Evolutionary conservation across 1,284 basidiomycete genomes (phyloP).

Genomic region (Tylopilus sp.): DNA sequence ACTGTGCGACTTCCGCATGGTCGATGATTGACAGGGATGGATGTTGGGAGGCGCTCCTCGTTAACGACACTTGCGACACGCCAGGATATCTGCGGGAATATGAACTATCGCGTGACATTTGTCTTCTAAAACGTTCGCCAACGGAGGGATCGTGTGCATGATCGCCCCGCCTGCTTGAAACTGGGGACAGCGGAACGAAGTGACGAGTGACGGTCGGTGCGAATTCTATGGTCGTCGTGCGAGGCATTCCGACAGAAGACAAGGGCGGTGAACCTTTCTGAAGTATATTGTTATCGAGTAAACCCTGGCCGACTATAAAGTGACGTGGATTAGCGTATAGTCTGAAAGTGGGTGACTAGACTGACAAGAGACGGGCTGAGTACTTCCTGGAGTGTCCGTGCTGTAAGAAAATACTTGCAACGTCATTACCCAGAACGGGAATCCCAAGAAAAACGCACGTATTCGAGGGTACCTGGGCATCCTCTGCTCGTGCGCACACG

Average conservation of each 20-base stretch:
- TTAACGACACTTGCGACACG: slow-evolving; percentile 13
- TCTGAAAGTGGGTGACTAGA: background rate
- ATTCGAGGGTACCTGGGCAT: background rate
- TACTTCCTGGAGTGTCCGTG: slow-evolving; percentile 31
- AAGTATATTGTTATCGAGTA: slow-evolving; percentile 36
- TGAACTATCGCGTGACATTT: slow-evolving; percentile 4
- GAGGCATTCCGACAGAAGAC: slow-evolving; percentile 30
- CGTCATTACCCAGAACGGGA: background rate
- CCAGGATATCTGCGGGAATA: slow-evolving; percentile 16
- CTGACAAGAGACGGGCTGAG: slow-evolving; percentile 11
- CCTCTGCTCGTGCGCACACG: slow-evolving; percentile 9
- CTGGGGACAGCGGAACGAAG: slow-evolving; percentile 14
- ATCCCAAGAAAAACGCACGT: slow-evolving; percentile 8
- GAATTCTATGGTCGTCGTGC: slow-evolving; percentile 57
- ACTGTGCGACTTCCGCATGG: slow-evolving; percentile 11
- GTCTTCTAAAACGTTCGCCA: slow-evolving; percentile 8
- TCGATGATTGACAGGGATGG: slow-evolving; percentile 25
- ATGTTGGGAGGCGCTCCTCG: slow-evolving; percentile 14
- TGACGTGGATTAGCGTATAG: slow-evolving; percentile 1
- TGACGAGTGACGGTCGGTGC: slow-evolving; percentile 28
- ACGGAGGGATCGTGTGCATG: background rate
- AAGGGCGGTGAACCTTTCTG: slow-evolving; percentile 5
- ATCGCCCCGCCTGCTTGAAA: slow-evolving; percentile 1
- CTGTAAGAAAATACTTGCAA: slow-evolving; percentile 33
- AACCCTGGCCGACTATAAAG: slow-evolving; percentile 22